Conservation (phyloP, 306 rosid species). For the Corylus americana region DNA sequence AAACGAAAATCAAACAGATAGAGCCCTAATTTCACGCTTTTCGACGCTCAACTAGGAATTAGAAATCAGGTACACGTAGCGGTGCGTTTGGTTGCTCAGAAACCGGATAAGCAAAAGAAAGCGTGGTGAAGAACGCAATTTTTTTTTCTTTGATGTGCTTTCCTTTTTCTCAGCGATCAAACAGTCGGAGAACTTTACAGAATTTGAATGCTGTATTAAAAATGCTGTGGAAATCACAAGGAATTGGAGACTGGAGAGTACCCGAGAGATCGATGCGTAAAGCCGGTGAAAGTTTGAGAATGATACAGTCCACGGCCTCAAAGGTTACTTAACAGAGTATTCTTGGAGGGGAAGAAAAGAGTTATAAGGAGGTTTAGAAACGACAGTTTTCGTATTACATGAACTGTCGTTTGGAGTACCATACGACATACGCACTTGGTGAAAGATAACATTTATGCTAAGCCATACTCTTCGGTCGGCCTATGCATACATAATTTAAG, state of each 20-base stretch:
- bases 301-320: not conserved
- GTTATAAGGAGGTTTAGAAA: not conserved
- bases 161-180: not conserved
- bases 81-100: not conserved
- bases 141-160: not conserved
- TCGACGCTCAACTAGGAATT: not conserved
- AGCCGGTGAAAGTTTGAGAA: not conserved
- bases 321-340: not conserved
- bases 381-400: not conserved
- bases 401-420: not conserved
- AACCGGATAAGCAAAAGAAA: not conserved
- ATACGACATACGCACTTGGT: not conserved
- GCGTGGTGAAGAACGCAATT: not conserved
- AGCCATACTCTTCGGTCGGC: too few species aligned
- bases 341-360: slow-evolving; percentile 7
- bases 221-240: not conserved
- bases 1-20: not conserved
- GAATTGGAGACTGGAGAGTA: slow-evolving; percentile 9
- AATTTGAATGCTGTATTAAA: not conserved
- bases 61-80: not conserved
- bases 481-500: too few species aligned
- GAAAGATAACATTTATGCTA: too few species aligned
- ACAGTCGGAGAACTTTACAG: not conserved
- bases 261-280: not conserved
- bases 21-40: not conserved